Evolutionary conservation across 202 grass and related monocot species (phyloP).

Genomic region (Alloteropsis angusta): DNA sequence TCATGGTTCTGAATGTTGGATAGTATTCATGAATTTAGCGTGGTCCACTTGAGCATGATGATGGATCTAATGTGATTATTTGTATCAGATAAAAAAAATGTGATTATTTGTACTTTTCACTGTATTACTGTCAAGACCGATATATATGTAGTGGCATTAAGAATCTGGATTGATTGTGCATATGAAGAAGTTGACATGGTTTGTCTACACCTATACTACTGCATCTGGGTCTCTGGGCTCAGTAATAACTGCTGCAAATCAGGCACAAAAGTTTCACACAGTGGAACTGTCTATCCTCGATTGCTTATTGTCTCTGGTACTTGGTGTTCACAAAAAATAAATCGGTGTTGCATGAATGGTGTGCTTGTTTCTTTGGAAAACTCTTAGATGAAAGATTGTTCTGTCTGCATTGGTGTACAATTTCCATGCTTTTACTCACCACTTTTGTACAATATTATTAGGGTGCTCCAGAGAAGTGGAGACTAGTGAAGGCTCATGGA

Average conservation of each 20-base stretch:
- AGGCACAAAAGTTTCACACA: not conserved
- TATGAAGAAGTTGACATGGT: not conserved
- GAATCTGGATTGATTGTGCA: not conserved
- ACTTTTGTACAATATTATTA: slow-evolving; percentile 31
- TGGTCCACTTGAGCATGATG: not conserved
- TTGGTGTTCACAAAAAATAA: not conserved
- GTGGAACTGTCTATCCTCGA: not conserved
- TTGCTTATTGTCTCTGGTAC: not conserved
- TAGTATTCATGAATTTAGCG: not conserved
- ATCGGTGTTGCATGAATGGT: not conserved
- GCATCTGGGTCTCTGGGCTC: not conserved
- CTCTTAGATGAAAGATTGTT: not conserved
- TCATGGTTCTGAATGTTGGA: not conserved
- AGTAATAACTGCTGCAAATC: not conserved
- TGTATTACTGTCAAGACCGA: not conserved
- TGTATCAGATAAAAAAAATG: no score
- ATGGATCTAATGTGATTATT: not conserved
- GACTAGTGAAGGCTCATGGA: slow-evolving; percentile 89
- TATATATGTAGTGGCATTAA: not conserved
- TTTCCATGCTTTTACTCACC: not conserved
- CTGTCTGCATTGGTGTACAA: not conserved
- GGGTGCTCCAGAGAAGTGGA: slow-evolving; percentile 94
- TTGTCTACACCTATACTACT: not conserved
- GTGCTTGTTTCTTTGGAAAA: not conserved
- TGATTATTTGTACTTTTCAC: not conserved